Percentiles rank a stretch among this genome's conserved stretches.
Evolutionary conservation across 108 stramenopile genomes (phyloP).

Genomic region (Tribonema minus): DNA sequence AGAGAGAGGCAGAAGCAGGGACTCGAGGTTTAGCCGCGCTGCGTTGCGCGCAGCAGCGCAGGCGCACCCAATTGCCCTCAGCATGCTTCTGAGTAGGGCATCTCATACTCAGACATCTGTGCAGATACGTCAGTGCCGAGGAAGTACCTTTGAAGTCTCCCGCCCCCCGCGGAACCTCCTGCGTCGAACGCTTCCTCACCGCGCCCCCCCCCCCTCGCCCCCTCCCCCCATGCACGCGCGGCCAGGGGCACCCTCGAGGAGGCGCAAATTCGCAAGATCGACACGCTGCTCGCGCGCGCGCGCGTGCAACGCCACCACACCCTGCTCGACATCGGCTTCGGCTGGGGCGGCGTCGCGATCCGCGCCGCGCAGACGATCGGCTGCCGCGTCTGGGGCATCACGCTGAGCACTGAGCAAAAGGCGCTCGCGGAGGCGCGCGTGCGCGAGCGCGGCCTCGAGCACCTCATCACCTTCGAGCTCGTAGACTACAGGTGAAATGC

Average conservation of each 20-base stretch:
- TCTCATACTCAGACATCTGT: no score
- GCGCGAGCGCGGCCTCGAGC: slow-evolving; percentile 41
- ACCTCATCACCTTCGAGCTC: slow-evolving; percentile 80
- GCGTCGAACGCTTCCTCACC: no score
- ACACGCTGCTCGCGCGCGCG: slow-evolving; percentile 69
- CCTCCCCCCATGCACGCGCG: background rate
- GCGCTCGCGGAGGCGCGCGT: slow-evolving; percentile 73
- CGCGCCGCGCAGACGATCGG: slow-evolving; percentile 54
- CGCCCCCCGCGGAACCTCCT: no score
- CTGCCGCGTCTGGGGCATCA: slow-evolving; percentile 84
- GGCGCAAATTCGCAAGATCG: slow-evolving; percentile 91
- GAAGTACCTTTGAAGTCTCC: no score
- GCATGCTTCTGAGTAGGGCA: no score
- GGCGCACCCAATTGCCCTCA: no score
- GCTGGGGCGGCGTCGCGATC: slow-evolving; percentile 88
- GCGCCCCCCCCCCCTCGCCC: slow-evolving; percentile 62
- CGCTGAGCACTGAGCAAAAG: slow-evolving; percentile 86
- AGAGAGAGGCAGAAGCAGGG: no score
- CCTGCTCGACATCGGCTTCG: slow-evolving; percentile 90
- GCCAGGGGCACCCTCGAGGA: slow-evolving; percentile 64
- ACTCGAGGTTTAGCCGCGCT: no score
- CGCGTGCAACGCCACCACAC: slow-evolving; percentile 57
- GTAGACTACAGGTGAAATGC: no score
- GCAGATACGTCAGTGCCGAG: no score
- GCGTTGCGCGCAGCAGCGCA: no score